Evolutionary conservation across 192 early-diverging fungal genomes (phyloP), one percentile per base, ranked within the genome.

Genomic region (Entophlyctis luteolus): DNA sequence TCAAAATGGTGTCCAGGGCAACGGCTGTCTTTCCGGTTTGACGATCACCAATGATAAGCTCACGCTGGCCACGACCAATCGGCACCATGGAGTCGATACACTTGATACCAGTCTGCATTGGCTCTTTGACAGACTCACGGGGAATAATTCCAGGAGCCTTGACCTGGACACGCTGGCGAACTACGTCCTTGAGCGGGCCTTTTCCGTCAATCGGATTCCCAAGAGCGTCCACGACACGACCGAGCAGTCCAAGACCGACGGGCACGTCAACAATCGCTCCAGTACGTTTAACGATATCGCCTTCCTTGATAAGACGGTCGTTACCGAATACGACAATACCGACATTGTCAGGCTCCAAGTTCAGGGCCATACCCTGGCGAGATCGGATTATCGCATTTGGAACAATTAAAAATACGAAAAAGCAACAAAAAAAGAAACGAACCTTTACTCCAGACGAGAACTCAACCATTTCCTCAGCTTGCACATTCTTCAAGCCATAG

Each of bases 241-340:
- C 96, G 62, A 98, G 85, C 59, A 96, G 85, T 72, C 89, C 94
- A 66, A 85, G 86, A 74, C 96, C 96, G 72, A 96, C 89, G 46
- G 94, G 94, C 37, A 98, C 95, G 76, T 98, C 96, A 76, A 97
- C 96, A 84, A 98, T 98, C 68, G 90, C 86, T 74, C 94, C 93
- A 65, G 96, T 98, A 84, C 96, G 92, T 86, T 95, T 95, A 81
- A 96, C 94, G 55, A 92, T 96, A 80, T 98, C 96, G 69, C 96
- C 96, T 82, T 98, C 96, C 84, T 96, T 95, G 87, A 98, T 97
- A 72, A 94, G 87, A 90, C 95, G 91, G 83, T 99, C 96, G 89
- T 96, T 98, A 89, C 95, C 95, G 77, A 99, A 98, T 34, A 99
- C 93, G 84, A 99, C 96, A 85, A 99, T 91, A 98, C 96, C 96